These are phyloP conservation scores for Aspergillus flavus DNA, from an alignment of 2,329 filamentous ascomycete species.

Conservation along the genomic window DNA sequence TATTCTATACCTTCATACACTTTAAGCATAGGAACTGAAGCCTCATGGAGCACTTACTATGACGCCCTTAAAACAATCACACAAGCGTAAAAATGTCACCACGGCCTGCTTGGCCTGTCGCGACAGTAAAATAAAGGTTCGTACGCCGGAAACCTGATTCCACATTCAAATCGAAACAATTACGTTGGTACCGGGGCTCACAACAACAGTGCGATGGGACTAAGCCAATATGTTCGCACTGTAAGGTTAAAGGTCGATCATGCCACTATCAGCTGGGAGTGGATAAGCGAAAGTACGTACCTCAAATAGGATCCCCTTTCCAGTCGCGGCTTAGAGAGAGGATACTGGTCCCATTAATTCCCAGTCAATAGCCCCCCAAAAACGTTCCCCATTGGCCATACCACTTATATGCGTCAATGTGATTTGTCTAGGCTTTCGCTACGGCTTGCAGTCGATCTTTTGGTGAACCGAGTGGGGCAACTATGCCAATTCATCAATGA, in stretches of 20 bases:
- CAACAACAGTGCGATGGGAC: background rate
- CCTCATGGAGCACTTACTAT: background rate
- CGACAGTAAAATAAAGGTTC: background rate
- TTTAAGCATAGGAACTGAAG: background rate
- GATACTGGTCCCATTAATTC: background rate
- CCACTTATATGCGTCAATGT: background rate
- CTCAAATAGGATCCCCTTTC: background rate
- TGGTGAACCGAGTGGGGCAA: conserved; percentile 24
- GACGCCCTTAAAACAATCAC: background rate
- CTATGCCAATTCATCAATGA: conserved; percentile 25
- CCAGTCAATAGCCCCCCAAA: background rate
- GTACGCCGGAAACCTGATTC: background rate
- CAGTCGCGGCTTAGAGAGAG: background rate
- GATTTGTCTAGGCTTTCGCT: conserved; percentile 6
- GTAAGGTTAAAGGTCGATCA: background rate
- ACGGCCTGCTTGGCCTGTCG: background rate
- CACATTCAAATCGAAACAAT: too few species aligned
- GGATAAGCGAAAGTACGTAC: background rate
- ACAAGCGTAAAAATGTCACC: background rate
- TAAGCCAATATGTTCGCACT: background rate
- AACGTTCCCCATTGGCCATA: background rate
- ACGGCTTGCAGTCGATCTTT: conserved; percentile 28
- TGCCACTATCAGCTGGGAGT: background rate
- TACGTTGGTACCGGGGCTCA: background rate
- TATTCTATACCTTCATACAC: background rate